Conservation (phyloP, 2,329 filamentous ascomycete genomes). For the Zopfia rhizophila region DNA sequence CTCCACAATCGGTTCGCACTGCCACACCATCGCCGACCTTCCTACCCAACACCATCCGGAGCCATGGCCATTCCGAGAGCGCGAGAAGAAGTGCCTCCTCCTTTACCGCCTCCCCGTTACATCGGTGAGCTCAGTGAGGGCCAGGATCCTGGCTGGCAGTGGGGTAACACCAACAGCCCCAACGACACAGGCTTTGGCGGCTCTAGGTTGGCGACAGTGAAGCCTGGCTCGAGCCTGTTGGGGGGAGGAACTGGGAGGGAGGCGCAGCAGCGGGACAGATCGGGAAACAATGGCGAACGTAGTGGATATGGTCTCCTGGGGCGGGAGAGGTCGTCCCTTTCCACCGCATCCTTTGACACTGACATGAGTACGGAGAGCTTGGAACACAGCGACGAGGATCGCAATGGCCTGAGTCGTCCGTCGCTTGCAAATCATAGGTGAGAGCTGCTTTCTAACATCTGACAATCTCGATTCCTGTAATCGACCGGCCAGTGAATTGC, state of each 20-base stretch:
- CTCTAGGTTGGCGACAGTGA: conserved; percentile 55
- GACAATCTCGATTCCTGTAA: not conserved
- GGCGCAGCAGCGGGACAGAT: conserved; percentile 36
- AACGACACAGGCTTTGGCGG: conserved; percentile 60
- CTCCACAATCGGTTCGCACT: conserved; percentile 44
- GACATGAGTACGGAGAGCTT: conserved; percentile 48
- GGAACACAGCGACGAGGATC: conserved; percentile 51
- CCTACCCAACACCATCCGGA: conserved; percentile 53
- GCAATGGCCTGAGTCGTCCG: conserved; percentile 43
- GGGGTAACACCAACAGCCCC: conserved; percentile 68
- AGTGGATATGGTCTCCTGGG: conserved; percentile 41
- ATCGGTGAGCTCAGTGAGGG: conserved; percentile 67
- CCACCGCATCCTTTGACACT: conserved; percentile 49
- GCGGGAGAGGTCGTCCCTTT: conserved; percentile 55
- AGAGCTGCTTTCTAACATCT: conserved; percentile 14
- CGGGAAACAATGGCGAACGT: conserved; percentile 37
- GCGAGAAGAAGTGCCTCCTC: conserved; percentile 64
- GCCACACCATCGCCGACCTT: conserved; percentile 46
- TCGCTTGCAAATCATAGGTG: conserved; percentile 57
- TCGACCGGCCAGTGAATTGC: not conserved
- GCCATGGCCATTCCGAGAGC: conserved; percentile 72
- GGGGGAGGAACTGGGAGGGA: conserved; percentile 40
- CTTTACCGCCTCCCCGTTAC: conserved; percentile 70
- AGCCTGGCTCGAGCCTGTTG: conserved; percentile 59
- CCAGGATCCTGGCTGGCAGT: conserved; percentile 71